Evolutionary conservation across 495 filamentous ascomycete species (phyloP).

Genomic region (Barbatosphaeria neglecta): DNA sequence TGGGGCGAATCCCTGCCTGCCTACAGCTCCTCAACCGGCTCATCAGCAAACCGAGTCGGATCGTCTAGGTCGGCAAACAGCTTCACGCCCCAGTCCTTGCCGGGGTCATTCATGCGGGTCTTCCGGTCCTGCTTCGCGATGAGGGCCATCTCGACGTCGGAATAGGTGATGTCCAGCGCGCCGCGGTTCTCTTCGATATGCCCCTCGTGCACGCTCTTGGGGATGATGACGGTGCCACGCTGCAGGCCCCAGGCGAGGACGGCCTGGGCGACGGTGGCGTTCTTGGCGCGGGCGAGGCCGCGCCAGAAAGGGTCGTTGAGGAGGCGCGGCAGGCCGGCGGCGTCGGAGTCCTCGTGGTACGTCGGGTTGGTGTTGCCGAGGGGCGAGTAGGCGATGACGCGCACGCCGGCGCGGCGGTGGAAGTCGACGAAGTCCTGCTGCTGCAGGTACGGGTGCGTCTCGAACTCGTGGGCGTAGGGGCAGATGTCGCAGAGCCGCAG

Average conservation of each 20-base stretch:
- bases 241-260: slow-evolving; percentile 54
- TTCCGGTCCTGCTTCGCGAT: no score
- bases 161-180: no score
- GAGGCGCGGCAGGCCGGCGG: slow-evolving; percentile 1
- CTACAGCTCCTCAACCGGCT: no score
- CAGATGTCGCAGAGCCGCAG: slow-evolving; percentile 43
- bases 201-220: slow-evolving; percentile 51
- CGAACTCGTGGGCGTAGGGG: slow-evolving; percentile 57
- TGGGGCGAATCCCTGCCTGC: no score
- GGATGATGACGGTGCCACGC: slow-evolving; percentile 52
- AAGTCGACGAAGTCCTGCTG: slow-evolving; percentile 46
- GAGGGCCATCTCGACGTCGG: no score
- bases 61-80: no score
- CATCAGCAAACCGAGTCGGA: no score
- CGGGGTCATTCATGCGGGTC: no score
- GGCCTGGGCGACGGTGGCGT: no score
- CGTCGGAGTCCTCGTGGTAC: slow-evolving; percentile 31
- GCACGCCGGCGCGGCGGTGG: slow-evolving; percentile 44
- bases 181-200: no score
- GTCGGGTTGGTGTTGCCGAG: slow-evolving; percentile 61
- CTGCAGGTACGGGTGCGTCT: slow-evolving; percentile 42
- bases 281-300: no score
- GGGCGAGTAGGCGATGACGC: slow-evolving; percentile 54
- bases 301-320: slow-evolving; percentile 48
- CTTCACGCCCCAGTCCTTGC: no score